Evolutionary conservation across 805 yeast species (phyloP).

Genomic region (Starmerella vitae): DNA sequence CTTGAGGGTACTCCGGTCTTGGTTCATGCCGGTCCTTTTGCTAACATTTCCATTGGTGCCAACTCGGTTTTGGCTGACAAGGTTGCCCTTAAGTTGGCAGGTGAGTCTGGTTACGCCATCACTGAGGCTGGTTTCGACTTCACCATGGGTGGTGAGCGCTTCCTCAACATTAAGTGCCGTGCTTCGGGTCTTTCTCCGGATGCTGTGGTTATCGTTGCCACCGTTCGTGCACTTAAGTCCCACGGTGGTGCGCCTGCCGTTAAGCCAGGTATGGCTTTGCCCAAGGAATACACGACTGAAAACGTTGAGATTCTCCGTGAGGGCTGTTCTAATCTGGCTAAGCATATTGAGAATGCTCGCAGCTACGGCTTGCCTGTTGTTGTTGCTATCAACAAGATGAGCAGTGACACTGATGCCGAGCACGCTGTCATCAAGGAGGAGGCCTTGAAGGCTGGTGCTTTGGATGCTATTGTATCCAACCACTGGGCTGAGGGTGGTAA

Average conservation of each 20-base stretch:
- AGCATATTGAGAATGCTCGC: conserved; percentile 78
- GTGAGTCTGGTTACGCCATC: conserved; percentile 68
- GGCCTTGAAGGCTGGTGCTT: conserved; percentile 79
- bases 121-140: conserved; percentile 98
- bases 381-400: conserved; percentile 84
- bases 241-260: conserved; percentile 98
- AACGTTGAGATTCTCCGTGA: conserved; percentile 60
- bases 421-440: conserved; percentile 64
- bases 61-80: conserved; percentile 88
- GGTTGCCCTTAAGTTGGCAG: conserved; percentile 82
- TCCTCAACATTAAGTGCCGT: conserved; percentile 89
- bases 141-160: conserved; percentile 98
- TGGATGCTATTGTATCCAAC: conserved; percentile 75
- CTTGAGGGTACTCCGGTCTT: conserved; percentile 95
- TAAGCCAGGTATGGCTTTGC: conserved; percentile 81
- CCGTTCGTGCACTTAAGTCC: conserved; percentile 86
- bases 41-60: conserved; percentile 94
- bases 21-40: conserved; percentile 98
- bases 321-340: conserved; percentile 80
- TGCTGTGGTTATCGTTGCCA: conserved; percentile 85
- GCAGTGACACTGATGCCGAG: conserved; percentile 68
- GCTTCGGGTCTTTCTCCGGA: conserved; percentile 84
- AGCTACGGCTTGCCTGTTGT: conserved; percentile 84
- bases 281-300: conserved; percentile 69
- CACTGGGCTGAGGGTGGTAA: conserved; percentile 95